Base-by-base conservation (phyloP, 352 stramenopile species). In the Globisporangium paroecandrum region DNA sequence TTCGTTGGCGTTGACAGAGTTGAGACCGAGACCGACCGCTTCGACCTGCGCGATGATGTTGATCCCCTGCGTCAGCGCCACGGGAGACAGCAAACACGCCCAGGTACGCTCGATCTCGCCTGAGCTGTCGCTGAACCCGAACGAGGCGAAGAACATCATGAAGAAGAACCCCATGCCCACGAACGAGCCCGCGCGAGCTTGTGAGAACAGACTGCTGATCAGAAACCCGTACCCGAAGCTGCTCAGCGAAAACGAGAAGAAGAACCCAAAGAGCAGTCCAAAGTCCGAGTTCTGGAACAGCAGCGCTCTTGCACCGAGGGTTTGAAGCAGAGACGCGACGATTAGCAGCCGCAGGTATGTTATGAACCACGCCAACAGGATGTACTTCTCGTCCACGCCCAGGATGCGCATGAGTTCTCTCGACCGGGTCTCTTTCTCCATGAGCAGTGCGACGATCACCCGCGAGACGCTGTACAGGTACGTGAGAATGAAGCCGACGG, bases 331-430 rank as follows among this genome's bases (percentile, higher is more conserved):
- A 1, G 82, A 77, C 4, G 77, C 77, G 1, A 85, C 22, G 5
- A 88, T 25, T 27, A 90, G 70, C 3, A 94, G 74, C 34, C 73
- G 66, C 3, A 93, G 9, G 57, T 97, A 97, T 9, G 87, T 95
- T 41, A 98, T 32, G 5, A 97, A 72, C 86, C 86, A 94, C 3
- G 80, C 75, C 18, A 62, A 20, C 53, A 90, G 72, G 20, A 92
- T 75, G 53, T 77, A 60, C 4, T 25, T n/a, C 36, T 94, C 83
- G 9, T 76, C 65, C 25, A 98, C 77, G 20, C 95, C 95, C 67
- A 98, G 91, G 64, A 98, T 98, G 7, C 89, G 79, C 77, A 98
- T 92, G 5, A 92, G 83, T 66, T 99, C 95, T 60, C 95, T 87
- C 54, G 95, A 90, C 0, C 78, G 78, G 6, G 81, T 91, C 72